Evolutionary conservation across 2,329 filamentous ascomycete genomes (phyloP).

Genomic region (Aspergillus pseudoviridinutans): DNA sequence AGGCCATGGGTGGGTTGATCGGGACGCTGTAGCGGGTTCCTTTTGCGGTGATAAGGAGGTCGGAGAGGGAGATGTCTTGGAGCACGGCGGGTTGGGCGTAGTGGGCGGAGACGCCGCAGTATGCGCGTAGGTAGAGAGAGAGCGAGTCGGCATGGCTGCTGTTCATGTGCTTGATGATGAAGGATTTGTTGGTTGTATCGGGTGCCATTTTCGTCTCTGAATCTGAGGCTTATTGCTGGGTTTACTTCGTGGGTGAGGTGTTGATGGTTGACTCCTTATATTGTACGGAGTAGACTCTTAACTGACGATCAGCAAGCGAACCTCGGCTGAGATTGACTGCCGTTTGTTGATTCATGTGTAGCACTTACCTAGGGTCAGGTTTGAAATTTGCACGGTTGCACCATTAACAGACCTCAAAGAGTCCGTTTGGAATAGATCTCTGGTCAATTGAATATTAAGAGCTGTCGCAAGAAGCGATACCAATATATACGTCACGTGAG

Average conservation of each 20-base stretch:
- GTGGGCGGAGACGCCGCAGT: constrained; percentile 54
- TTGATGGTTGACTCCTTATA: neutral
- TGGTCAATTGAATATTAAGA: no score
- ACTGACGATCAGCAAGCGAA: no score
- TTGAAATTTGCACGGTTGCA: no score
- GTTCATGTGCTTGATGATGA: constrained; percentile 84
- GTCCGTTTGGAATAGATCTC: no score
- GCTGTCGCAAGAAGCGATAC: no score
- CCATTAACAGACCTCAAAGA: no score
- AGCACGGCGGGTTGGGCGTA: constrained; percentile 58
- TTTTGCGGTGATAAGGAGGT: constrained; percentile 59
- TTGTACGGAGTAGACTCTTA: no score
- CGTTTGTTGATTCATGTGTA: no score
- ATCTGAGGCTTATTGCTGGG: neutral
- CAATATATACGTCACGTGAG: no score
- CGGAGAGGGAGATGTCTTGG: constrained; percentile 59
- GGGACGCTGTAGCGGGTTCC: constrained; percentile 50
- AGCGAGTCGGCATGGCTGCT: constrained; percentile 72
- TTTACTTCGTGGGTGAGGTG: neutral
- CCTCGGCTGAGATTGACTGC: no score
- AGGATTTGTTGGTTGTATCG: constrained; percentile 36
- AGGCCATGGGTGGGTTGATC: constrained; percentile 67
- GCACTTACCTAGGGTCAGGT: no score
- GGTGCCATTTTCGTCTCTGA: neutral
- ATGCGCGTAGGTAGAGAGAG: constrained; percentile 72